Evolutionary conservation across 371 early-diverging fungal species (phyloP).

Genomic region (Mortierella sp.): DNA sequence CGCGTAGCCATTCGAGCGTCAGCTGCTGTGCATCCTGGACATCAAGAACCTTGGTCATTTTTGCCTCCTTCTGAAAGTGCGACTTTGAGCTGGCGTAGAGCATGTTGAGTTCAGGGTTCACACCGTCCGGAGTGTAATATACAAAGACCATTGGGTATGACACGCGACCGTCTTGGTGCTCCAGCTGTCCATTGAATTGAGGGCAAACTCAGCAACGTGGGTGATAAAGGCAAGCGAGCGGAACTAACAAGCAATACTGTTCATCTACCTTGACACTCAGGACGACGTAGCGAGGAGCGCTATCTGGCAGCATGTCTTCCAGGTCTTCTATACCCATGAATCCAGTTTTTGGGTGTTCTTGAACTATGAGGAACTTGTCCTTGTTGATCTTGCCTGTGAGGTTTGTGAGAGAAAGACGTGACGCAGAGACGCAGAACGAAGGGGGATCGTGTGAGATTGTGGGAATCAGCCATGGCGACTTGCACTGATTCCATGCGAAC

Average conservation of each 20-base stretch:
- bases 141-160: constrained; percentile 75
- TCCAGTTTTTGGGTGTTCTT: constrained; percentile 65
- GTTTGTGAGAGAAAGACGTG: no score
- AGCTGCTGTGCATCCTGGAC: constrained; percentile 66
- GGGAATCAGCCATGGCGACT: no score
- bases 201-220: no score
- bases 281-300: constrained; percentile 74
- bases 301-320: constrained; percentile 73
- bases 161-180: constrained; percentile 69
- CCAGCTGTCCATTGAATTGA: constrained; percentile 41
- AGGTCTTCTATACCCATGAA: constrained; percentile 67
- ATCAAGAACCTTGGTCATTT: constrained; percentile 66
- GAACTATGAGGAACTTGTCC: constrained; percentile 58
- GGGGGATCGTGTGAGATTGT: no score
- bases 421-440: neutral
- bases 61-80: constrained; percentile 64
- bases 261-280: constrained; percentile 71
- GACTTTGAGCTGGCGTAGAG: constrained; percentile 76
- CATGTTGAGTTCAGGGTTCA: constrained; percentile 68
- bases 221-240: no score
- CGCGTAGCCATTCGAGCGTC: constrained; percentile 62
- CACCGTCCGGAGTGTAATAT: constrained; percentile 71
- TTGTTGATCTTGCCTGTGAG: constrained; percentile 69
- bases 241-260: no score
- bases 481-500: constrained; percentile 11